phyloP scores from a whole-genome alignment of 768 basidiomycete species.

The Pleurotus ostreatus region DNA sequence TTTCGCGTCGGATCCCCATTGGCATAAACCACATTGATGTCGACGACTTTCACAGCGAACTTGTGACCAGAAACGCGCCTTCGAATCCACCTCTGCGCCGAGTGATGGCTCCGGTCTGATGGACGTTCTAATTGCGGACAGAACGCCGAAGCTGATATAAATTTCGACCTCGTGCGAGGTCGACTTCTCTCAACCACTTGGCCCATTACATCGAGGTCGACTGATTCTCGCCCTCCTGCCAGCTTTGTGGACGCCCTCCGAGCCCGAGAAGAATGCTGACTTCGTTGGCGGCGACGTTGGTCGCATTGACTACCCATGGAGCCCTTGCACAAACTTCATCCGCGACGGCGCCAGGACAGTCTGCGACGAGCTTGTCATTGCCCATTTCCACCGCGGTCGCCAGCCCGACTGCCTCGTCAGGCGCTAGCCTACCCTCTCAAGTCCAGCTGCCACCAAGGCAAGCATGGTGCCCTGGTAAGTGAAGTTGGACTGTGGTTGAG shows the following conservation, averaged over 20 bases:
- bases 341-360: slow-evolving; percentile 9
- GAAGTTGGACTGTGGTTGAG: too few species aligned
- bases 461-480: slow-evolving; percentile 59
- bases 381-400: slow-evolving; percentile 60
- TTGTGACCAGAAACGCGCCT: neutral
- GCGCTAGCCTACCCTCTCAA: slow-evolving; percentile 59
- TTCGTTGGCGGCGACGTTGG: slow-evolving; percentile 15
- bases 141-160: neutral
- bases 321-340: slow-evolving; percentile 17
- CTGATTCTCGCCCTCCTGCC: neutral
- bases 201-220: neutral
- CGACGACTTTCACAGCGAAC: neutral
- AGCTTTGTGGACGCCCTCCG: neutral
- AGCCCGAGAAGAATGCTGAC: slow-evolving; percentile 18
- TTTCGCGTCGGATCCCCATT: neutral
- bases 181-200: neutral
- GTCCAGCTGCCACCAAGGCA: slow-evolving; percentile 62
- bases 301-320: slow-evolving; percentile 12
- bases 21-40: neutral
- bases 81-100: neutral
- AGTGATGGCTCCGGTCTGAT: neutral
- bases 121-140: neutral
- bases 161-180: neutral
- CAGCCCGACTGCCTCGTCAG: slow-evolving; percentile 53
- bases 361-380: slow-evolving; percentile 21